A percentile compares a stretch with the other conserved stretches of the same genome.
Conservation (phyloP, 1,284 basidiomycete species). For the Rhizoctonia solani region DNA sequence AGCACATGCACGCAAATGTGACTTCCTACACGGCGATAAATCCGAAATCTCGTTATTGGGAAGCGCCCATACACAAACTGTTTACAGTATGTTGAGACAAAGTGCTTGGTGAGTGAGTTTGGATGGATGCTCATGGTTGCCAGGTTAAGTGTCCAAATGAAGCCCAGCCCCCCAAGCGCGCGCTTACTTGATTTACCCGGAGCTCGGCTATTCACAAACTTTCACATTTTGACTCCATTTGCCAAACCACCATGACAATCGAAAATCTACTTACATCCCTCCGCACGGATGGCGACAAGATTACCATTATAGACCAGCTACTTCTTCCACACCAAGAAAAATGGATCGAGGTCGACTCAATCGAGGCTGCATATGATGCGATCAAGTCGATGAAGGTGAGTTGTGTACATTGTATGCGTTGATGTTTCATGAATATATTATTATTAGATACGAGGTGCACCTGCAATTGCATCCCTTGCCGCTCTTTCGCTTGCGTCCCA, state of each 20-base stretch:
- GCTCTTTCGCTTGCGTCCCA: slow-evolving; percentile 75
- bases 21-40: slow-evolving; percentile 12
- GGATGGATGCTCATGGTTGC: no score
- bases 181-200: slow-evolving; percentile 3
- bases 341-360: slow-evolving; percentile 69
- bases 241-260: background rate
- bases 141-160: no score
- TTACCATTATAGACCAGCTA: slow-evolving; percentile 86
- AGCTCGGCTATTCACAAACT: background rate
- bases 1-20: background rate
- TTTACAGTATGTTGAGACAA: no score
- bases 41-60: slow-evolving; percentile 17
- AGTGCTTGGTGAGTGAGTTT: no score
- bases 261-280: slow-evolving; percentile 57
- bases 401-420: slow-evolving; percentile 3
- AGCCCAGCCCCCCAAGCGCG: no score
- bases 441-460: slow-evolving; percentile 85
- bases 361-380: slow-evolving; percentile 84
- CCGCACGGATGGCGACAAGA: slow-evolving; percentile 61
- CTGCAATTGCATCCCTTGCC: slow-evolving; percentile 91
- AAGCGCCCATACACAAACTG: no score
- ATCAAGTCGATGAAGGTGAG: slow-evolving; percentile 90
- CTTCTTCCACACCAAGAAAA: slow-evolving; percentile 78
- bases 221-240: background rate
- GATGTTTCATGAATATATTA: background rate